phyloP scores from a whole-genome alignment of 2,329 filamentous ascomycete genomes.

The Aspergillus phoenicis region DNA sequence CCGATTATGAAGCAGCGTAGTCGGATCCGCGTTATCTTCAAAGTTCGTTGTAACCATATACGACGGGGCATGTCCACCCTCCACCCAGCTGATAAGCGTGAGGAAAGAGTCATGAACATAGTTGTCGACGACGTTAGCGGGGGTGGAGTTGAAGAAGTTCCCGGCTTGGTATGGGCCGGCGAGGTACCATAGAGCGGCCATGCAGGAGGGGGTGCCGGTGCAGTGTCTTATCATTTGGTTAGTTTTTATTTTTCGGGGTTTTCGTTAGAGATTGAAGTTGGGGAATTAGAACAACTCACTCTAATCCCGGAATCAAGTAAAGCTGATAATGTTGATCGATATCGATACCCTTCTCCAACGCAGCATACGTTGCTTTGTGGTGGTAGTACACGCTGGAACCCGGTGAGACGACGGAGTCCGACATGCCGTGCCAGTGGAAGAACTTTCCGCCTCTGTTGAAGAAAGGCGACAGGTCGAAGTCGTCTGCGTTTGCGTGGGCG shows the following conservation, averaged over 20 bases:
- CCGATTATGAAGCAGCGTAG: not conserved
- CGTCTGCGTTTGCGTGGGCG: not conserved
- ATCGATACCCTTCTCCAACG: not conserved
- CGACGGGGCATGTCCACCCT: not conserved
- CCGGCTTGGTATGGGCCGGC: not conserved
- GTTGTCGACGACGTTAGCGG: not conserved
- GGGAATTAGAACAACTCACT: not conserved
- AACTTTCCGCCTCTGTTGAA: not conserved
- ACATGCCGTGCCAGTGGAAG: slow-evolving; percentile 1
- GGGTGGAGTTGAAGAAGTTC: not conserved
- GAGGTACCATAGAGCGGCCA: not conserved
- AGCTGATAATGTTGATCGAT: not conserved
- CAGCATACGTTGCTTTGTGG: not conserved
- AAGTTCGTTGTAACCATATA: not conserved
- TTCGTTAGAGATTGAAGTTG: no score
- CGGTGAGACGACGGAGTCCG: not conserved
- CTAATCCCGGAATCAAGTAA: not conserved
- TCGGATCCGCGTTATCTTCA: not conserved
- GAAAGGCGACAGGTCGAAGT: not conserved
- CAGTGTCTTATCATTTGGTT: not conserved
- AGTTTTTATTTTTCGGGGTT: not conserved
- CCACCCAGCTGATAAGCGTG: not conserved
- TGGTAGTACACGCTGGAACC: not conserved
- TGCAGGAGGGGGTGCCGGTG: not conserved
- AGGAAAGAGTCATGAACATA: not conserved